Conservation (phyloP, 352 stramenopile genomes). For the Phytophthora rubi region DNA sequence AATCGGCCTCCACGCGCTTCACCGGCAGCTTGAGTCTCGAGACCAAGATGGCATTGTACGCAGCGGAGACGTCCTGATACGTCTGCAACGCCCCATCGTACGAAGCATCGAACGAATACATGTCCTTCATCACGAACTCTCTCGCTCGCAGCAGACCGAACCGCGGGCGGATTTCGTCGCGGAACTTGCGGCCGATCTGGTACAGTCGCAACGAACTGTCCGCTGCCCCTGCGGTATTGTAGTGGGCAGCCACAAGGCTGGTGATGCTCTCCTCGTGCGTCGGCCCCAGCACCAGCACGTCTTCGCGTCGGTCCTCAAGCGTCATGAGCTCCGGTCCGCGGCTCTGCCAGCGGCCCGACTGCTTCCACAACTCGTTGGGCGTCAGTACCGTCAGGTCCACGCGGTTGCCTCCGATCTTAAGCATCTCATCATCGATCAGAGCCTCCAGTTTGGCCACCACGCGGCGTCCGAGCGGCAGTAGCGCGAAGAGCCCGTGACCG, state of each 20-base stretch:
- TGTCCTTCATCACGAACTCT: constrained; percentile 94
- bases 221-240: constrained; percentile 37
- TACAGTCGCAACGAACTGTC: constrained; percentile 79
- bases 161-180: constrained; percentile 87
- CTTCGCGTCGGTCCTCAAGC: constrained; percentile 76
- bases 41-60: constrained; percentile 82
- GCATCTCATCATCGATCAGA: constrained; percentile 86
- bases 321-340: constrained; percentile 86
- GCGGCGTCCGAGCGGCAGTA: constrained; percentile 80
- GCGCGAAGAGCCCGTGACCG: constrained; percentile 78
- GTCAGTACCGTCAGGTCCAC: constrained; percentile 83
- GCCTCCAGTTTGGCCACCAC: constrained; percentile 81
- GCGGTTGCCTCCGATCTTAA: constrained; percentile 81
- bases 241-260: constrained; percentile 74
- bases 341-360: constrained; percentile 83
- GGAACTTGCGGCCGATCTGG: constrained; percentile 89
- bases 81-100: constrained; percentile 65
- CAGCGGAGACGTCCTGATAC: constrained; percentile 79
- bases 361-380: constrained; percentile 79
- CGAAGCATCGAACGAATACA: constrained; percentile 89
- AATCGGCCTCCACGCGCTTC: constrained; percentile 86
- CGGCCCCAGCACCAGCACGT: constrained; percentile 70
- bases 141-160: constrained; percentile 84
- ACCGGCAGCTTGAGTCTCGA: constrained; percentile 71
- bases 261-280: constrained; percentile 90